Evolutionary conservation across 139 green algal species (phyloP).

Genomic region (Yamagishiella unicocca): DNA sequence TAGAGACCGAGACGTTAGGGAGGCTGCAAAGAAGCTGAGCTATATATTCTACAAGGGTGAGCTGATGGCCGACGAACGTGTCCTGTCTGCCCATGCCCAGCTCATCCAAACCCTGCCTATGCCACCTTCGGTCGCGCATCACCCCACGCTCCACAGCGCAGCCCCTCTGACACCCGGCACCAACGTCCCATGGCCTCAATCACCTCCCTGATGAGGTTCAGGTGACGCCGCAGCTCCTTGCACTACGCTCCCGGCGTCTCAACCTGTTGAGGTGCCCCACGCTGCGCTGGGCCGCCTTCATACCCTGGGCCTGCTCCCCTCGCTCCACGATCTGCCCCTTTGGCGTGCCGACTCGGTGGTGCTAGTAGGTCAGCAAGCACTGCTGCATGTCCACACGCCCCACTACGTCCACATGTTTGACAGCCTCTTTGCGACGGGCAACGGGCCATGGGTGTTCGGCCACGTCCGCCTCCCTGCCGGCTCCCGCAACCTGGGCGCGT

Average conservation of each 20-base stretch:
- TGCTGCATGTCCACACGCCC: slow-evolving; percentile 45
- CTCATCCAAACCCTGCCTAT: no score
- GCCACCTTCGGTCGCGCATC: no score
- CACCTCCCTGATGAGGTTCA: no score
- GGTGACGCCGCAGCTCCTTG: no score
- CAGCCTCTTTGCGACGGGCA: slow-evolving; percentile 40
- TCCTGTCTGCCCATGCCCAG: background rate
- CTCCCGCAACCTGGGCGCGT: slow-evolving; percentile 53
- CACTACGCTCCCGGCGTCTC: no score
- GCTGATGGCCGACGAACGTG: background rate
- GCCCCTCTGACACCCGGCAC: no score
- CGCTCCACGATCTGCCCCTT: slow-evolving; percentile 56
- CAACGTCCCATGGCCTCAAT: no score
- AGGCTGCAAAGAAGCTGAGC: background rate
- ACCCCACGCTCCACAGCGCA: no score
- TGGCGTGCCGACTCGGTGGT: slow-evolving; percentile 63
- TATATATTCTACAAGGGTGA: slow-evolving; percentile 20
- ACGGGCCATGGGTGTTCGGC: slow-evolving; percentile 59
- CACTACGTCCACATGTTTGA: slow-evolving; percentile 65
- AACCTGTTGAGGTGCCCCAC: no score
- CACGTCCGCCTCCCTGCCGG: slow-evolving; percentile 64
- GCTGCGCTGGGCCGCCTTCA: background rate
- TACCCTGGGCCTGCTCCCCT: background rate
- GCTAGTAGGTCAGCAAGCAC: slow-evolving; percentile 49
- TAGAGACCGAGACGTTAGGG: background rate